These are phyloP conservation scores for Acer negundo DNA, from an alignment of 345 rosid species.

Conservation along the genomic window DNA sequence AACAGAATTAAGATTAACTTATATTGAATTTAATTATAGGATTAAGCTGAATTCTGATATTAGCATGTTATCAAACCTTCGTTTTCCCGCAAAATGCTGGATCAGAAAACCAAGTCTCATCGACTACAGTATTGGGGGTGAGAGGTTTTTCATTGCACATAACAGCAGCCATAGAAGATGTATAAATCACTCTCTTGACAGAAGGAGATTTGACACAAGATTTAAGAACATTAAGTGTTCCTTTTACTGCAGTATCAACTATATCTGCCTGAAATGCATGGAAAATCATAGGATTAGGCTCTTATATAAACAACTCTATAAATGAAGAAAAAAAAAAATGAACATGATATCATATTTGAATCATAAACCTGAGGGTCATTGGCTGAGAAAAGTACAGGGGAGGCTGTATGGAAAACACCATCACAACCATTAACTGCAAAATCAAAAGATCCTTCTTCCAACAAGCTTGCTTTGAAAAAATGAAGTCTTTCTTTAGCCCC, in stretches of 20 bases:
- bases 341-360: too few relatives aligned
- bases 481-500: conserved; percentile 45
- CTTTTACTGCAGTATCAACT: neutral
- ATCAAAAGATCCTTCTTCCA: conserved; percentile 39
- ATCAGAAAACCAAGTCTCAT: conserved; percentile 56
- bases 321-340: neutral
- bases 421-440: conserved; percentile 32
- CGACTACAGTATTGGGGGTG: conserved; percentile 34
- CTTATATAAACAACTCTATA: neutral
- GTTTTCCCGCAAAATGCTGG: conserved; percentile 29
- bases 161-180: conserved; percentile 54
- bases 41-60: neutral
- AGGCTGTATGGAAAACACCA: conserved; percentile 39
- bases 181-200: conserved; percentile 49
- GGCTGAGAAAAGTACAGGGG: conserved; percentile 28
- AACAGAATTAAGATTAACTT: neutral
- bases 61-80: conserved; percentile 19
- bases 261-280: neutral
- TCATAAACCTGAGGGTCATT: conserved; percentile 25
- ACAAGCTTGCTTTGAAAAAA: conserved; percentile 29
- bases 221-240: conserved; percentile 15
- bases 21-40: neutral
- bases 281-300: neutral
- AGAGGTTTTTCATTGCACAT: conserved; percentile 31
- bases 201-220: conserved; percentile 26